phyloP scores from a whole-genome alignment of 2,329 filamentous ascomycete species.

The Pezicula rhizophila region DNA sequence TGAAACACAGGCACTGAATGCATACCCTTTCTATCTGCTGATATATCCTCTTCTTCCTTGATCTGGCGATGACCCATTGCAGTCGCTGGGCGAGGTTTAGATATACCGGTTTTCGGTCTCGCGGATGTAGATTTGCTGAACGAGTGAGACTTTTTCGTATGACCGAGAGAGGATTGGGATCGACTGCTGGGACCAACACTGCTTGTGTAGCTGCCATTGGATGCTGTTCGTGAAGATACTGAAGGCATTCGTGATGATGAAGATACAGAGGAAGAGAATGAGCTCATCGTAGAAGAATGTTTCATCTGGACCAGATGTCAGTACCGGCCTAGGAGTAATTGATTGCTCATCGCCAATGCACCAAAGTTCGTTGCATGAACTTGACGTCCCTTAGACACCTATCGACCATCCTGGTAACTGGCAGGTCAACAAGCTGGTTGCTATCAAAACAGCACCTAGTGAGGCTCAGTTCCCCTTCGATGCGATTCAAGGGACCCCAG shows the following conservation, averaged over 20 bases:
- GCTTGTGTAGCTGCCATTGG: constrained; percentile 46
- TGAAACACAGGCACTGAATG: constrained; percentile 27
- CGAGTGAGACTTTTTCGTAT: constrained; percentile 46
- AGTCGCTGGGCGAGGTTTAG: constrained; percentile 35
- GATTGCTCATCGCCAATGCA: background rate
- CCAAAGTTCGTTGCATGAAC: background rate
- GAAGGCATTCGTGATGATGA: constrained; percentile 33
- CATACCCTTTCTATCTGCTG: constrained; percentile 48
- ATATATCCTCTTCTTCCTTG: constrained; percentile 26
- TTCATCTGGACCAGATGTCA: constrained; percentile 5
- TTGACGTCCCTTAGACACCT: background rate
- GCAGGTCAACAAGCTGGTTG: background rate
- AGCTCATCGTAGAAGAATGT: constrained; percentile 18
- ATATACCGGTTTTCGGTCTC: constrained; percentile 33
- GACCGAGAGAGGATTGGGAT: constrained; percentile 33
- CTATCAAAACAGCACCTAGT: too few relatives aligned
- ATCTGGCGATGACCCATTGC: constrained; percentile 29
- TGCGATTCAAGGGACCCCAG: too few relatives aligned
- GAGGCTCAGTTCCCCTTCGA: too few relatives aligned
- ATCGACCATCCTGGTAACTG: background rate
- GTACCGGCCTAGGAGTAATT: background rate
- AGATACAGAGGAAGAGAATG: constrained; percentile 33
- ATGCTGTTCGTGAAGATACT: constrained; percentile 35
- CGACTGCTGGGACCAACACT: constrained; percentile 50
- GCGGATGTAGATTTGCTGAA: constrained; percentile 41